Evolutionary conservation across 2,329 filamentous ascomycete genomes (phyloP).

Genomic region (Ophiocordyceps polyrhachis-furcata): DNA sequence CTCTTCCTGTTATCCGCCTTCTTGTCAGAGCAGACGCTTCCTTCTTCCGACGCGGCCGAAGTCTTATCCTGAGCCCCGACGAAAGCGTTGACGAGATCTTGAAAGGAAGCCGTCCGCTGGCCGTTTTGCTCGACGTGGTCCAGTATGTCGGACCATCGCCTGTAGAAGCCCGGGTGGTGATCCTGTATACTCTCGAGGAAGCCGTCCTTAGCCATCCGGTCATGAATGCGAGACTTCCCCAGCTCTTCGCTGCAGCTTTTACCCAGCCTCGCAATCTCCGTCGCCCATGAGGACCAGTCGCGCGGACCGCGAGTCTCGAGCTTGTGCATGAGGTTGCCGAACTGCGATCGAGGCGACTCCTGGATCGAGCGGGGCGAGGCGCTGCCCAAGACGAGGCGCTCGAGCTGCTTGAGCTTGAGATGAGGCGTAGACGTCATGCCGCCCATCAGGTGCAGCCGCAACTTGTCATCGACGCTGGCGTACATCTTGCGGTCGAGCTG

Average conservation of each 20-base stretch:
- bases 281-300: not conserved
- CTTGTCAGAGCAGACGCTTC: not conserved
- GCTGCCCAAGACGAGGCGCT: not conserved
- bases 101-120: not conserved
- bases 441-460: conserved; percentile 2
- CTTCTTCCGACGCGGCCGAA: not conserved
- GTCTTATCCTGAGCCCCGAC: not conserved
- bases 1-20: not conserved
- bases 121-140: not conserved
- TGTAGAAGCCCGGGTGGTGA: not conserved
- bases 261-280: not conserved
- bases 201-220: not conserved
- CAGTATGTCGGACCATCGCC: not conserved
- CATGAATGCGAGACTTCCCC: not conserved
- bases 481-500: conserved; percentile 3
- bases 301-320: not conserved
- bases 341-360: not conserved
- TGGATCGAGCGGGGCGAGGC: not conserved
- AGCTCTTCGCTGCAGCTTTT: not conserved
- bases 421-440: conserved; percentile 3
- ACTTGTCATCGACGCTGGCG: conserved; percentile 1
- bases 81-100: not conserved
- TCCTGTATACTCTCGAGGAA: not conserved
- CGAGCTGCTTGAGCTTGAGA: conserved; percentile 2
- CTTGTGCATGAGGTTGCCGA: not conserved